Percentiles rank a stretch among this genome's conserved stretches.
These are phyloP conservation scores for Xerocomus spinulosus DNA, from an alignment of 768 basidiomycete genomes.

Conservation along the genomic window DNA sequence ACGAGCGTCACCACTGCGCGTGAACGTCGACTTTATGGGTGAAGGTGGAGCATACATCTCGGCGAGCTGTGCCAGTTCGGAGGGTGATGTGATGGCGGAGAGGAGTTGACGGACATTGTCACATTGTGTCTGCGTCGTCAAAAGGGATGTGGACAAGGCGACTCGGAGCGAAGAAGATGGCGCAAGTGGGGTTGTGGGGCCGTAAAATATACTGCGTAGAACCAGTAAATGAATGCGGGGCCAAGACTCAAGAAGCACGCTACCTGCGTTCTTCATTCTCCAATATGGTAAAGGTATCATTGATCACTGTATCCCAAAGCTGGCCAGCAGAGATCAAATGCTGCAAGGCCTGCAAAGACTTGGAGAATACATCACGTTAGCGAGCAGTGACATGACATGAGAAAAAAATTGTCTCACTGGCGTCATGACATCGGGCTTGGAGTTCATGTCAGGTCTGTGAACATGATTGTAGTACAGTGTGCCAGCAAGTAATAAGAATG, in stretches of 20 bases:
- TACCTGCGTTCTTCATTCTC: constrained; percentile 72
- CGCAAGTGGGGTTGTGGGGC: constrained; percentile 36
- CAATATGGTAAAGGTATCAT: constrained; percentile 59
- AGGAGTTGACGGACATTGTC: constrained; percentile 79
- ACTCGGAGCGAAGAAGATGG: constrained; percentile 47
- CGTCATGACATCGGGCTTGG: constrained; percentile 48
- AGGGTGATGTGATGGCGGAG: constrained; percentile 66
- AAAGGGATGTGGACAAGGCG: constrained; percentile 66
- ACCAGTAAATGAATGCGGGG: not conserved
- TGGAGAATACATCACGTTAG: constrained; percentile 6
- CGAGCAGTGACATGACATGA: not conserved
- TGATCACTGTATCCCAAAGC: constrained; percentile 70
- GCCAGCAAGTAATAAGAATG: constrained; percentile 36
- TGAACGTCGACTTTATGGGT: constrained; percentile 34
- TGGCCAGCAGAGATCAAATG: constrained; percentile 64
- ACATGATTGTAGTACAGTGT: constrained; percentile 39
- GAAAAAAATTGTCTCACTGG: constrained; percentile 39
- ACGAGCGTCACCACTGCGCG: constrained; percentile 23
- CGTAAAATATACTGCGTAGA: constrained; percentile 33
- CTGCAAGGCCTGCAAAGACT: constrained; percentile 65
- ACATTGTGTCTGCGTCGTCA: constrained; percentile 74
- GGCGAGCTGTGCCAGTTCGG: constrained; percentile 68
- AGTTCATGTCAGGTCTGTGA: constrained; percentile 27
- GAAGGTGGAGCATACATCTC: constrained; percentile 89
- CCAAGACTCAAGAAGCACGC: constrained; percentile 8